Conservation (phyloP, 23 red algal genomes). For the Agarophyton chilense region DNA sequence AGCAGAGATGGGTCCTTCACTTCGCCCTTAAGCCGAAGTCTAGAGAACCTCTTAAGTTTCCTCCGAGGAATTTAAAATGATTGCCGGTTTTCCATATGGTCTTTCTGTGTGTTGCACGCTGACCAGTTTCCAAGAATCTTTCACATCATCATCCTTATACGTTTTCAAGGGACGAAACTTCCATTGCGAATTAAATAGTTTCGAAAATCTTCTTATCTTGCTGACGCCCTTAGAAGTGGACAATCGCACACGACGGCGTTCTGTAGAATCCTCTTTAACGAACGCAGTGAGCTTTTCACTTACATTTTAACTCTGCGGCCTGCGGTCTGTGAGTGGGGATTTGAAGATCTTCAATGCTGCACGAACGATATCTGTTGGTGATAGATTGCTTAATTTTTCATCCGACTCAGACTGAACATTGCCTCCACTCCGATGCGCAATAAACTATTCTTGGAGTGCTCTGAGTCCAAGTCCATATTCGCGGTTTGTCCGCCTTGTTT, state of each 20-base stretch:
- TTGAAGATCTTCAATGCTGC: too few relatives aligned
- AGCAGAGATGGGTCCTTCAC: background rate
- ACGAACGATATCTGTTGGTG: too few relatives aligned
- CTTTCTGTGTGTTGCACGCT: background rate
- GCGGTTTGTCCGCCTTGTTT: background rate
- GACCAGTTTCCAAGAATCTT: background rate
- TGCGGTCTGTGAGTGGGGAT: too few relatives aligned
- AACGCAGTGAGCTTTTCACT: background rate
- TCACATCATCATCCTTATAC: background rate
- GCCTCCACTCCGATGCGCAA: too few relatives aligned
- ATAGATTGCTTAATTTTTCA: too few relatives aligned
- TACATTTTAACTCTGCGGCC: too few relatives aligned
- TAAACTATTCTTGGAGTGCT: background rate
- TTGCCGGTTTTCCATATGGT: background rate
- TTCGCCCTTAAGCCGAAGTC: too few relatives aligned
- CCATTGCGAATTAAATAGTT: background rate
- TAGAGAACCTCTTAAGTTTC: too few relatives aligned
- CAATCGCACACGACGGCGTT: slow-evolving; percentile 8
- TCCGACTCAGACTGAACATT: too few relatives aligned
- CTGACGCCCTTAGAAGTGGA: background rate
- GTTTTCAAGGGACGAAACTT: too few relatives aligned
- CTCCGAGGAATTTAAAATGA: background rate
- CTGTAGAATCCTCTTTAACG: slow-evolving; percentile 43
- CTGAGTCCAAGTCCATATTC: slow-evolving; percentile 52
- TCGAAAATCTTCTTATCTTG: too few relatives aligned